These are phyloP conservation scores for Salvia hispanica DNA, from an alignment of 257 asterid genomes.

Conservation along the genomic window DNA sequence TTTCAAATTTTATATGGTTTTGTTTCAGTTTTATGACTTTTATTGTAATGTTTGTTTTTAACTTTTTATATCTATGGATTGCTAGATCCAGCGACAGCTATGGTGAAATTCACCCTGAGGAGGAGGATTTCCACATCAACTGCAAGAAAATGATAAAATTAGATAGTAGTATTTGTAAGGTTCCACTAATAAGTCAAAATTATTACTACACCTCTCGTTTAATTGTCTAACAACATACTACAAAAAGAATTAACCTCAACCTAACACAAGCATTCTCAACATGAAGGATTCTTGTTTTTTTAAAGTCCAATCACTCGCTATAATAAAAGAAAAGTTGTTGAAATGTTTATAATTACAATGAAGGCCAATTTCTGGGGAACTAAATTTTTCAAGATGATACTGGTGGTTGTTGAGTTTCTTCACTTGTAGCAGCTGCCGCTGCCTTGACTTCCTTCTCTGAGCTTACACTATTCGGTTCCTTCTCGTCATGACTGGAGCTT, in stretches of 20 bases:
- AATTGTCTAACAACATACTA: constrained; percentile 27
- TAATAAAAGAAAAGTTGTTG: neutral
- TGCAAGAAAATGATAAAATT: no score
- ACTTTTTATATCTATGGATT: no score
- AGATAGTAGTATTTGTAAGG: neutral
- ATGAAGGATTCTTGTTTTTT: neutral
- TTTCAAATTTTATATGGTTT: no score
- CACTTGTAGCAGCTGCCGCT: constrained; percentile 20
- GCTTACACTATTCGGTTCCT: constrained; percentile 34
- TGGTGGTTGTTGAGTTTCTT: constrained; percentile 33
- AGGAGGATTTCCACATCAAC: no score
- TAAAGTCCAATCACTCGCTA: constrained; percentile 30
- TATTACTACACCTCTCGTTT: constrained; percentile 27
- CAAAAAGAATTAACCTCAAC: constrained; percentile 34
- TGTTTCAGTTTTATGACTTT: no score
- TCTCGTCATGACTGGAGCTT: constrained; percentile 45
- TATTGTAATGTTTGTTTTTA: no score
- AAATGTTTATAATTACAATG: constrained; percentile 31
- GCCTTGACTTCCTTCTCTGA: constrained; percentile 42
- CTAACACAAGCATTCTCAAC: constrained; percentile 11
- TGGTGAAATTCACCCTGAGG: no score
- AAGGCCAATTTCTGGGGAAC: neutral
- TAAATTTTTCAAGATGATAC: constrained; percentile 17
- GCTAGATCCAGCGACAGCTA: no score
- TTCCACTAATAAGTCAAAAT: constrained; percentile 30